Evolutionary conservation across 768 basidiomycete species (phyloP), one percentile per base, ranked within the genome.

Genomic region (Lactifluus rugatus): DNA sequence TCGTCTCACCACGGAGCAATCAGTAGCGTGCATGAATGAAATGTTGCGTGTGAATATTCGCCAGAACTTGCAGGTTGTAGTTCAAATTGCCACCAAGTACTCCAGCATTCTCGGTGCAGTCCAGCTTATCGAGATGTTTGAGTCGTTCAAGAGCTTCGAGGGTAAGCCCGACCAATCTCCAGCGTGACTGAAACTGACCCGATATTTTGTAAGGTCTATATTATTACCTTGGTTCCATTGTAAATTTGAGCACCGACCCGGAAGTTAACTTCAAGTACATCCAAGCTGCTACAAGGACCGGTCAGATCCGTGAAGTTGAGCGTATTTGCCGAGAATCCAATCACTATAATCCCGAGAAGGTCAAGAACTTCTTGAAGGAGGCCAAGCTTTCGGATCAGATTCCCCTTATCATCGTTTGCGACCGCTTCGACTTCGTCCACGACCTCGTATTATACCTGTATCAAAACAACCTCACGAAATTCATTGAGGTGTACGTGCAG

Each of bases 221-320:
- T 76, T 98, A 98, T 74, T 98, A 97, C 71, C 86, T 99, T 46
- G 96, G 96, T 26, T 95, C 95, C 10, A 81, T 99, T 64, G 96
- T 99, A 70, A 99, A 98, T 73, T 80, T 99, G 63, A 92, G 88
- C 70, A 83, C 92, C 70, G 96, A 99, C 71, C 81, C 90, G 5
- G 96, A 99, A 70, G 95, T 99, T 2, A 89, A 97, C 76, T 99
- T 96, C 84, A 98, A 99, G 78, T 98, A 98, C 74, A 97, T 99
- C 68, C 95, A 98, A 69, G 96, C 96, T 26, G 96, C 96, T 6
- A 95, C 93, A 2, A 85, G 95, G 26, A 99, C 96, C 28, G 94
- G 95, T 42, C 96, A 98, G 70, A 93, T 99, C 65, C 88, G 96
- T 49, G 96, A 99, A 71, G 96, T 99, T 56, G 96, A 99, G 74